Conservation (phyloP, 495 filamentous ascomycete genomes). For the Beverwykella pulmonaria region DNA sequence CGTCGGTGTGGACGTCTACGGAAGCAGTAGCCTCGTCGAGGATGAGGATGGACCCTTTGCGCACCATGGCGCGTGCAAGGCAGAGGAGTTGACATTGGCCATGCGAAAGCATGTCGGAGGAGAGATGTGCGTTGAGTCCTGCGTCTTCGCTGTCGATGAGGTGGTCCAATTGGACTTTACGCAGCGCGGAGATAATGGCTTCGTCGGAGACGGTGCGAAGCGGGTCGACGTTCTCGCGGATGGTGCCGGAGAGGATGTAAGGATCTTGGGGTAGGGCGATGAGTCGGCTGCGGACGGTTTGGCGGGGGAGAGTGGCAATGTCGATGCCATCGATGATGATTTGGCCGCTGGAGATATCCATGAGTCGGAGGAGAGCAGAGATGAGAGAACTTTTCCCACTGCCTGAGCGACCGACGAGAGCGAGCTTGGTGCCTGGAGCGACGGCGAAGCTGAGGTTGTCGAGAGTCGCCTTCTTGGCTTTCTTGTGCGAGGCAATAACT, state of each 20-base stretch:
- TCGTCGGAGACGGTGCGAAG: conserved; percentile 72
- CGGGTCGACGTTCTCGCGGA: conserved; percentile 81
- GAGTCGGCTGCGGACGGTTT: conserved; percentile 58
- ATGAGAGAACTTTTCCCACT: conserved; percentile 43
- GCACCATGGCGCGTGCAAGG: conserved; percentile 82
- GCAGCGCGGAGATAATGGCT: conserved; percentile 73
- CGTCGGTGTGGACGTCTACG: conserved; percentile 45
- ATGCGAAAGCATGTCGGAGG: conserved; percentile 61
- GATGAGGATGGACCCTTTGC: conserved; percentile 79
- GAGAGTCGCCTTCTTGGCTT: conserved; percentile 44
- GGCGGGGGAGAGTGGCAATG: conserved; percentile 55
- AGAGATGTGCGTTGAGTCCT: conserved; percentile 73
- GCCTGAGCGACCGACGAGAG: conserved; percentile 61
- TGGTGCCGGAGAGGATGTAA: conserved; percentile 75
- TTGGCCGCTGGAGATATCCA: conserved; percentile 50
- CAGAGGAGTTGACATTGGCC: conserved; percentile 89
- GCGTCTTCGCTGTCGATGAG: conserved; percentile 57
- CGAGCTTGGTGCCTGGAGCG: conserved; percentile 57
- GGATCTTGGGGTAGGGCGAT: conserved; percentile 66
- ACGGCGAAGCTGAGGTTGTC: conserved; percentile 56
- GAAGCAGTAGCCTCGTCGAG: conserved; percentile 87
- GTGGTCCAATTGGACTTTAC: conserved; percentile 74
- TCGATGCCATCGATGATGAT: conserved; percentile 60
- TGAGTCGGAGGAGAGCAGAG: conserved; percentile 50
- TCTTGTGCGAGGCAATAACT: conserved; percentile 20